Evolutionary conservation across 345 rosid species (phyloP), one percentile per base, ranked within the genome.

Genomic region (Passiflora organensis): DNA sequence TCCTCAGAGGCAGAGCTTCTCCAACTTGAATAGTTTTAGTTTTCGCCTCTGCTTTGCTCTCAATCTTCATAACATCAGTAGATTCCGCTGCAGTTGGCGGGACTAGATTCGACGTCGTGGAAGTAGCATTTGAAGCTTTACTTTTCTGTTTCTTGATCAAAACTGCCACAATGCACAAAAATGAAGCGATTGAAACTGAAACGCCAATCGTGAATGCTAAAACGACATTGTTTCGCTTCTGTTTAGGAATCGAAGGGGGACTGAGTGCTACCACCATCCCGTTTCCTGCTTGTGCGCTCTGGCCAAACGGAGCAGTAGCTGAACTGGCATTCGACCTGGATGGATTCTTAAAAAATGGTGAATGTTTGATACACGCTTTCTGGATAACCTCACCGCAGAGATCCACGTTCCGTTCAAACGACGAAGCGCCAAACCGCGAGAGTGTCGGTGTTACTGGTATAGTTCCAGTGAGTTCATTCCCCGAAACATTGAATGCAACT

Each of bases 371-470:
- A 68, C 96, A 93, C 2, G 78, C 79, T 63, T 60, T 69, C 49
- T 84, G 80, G 6, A 86, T 72, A 6, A 84, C 66, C 89, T 81
- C 87, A 0, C 99, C 96, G 67, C 99, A 93, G 22, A 93, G 81
- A 24, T 73, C 68, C n/a, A 86, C 87, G 65, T 93, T 89, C 20
- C 56, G 55, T 10, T 45, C 60, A 53, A 86, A 89, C 62, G 96
- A 59, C 43, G 91, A 62, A 51, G 81, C 28, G 5, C 42, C 82
- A 55, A 93, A 86, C 67, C 82, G 72, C 9, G 83, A 70, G 1
- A 89, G 74, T 14, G 95, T 78, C 6, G 80, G 70, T 9, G 99
- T 93, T 1, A 52, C 49, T 0, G 99, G 96, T 43, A 93, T 69
- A 0, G 69, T 22, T 0, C 99, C 96, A 25, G 84, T 78, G 36